These are phyloP conservation scores for Colletotrichum sp. DNA, from an alignment of 2,329 filamentous ascomycete genomes.

Conservation along the genomic window DNA sequence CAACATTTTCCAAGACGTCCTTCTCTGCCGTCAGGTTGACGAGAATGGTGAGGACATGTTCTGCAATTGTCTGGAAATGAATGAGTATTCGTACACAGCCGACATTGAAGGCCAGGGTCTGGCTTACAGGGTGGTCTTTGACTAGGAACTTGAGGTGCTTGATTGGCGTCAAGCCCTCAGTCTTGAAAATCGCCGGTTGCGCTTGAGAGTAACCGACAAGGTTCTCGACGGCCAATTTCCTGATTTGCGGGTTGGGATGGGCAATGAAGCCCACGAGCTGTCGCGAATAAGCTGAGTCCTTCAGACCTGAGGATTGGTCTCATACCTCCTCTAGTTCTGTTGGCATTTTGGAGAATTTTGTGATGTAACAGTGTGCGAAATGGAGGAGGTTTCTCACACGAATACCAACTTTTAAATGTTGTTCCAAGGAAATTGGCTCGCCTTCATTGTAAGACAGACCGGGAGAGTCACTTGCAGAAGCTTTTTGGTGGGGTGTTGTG, in stretches of 20 bases:
- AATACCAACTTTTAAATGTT: background rate
- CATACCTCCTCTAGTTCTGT: conserved; percentile 77
- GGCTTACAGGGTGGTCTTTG: conserved; percentile 77
- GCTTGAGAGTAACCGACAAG: conserved; percentile 80
- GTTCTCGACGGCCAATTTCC: conserved; percentile 84
- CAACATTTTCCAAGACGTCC: conserved; percentile 75
- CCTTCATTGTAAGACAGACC: conserved; percentile 14
- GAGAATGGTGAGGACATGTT: conserved; percentile 88
- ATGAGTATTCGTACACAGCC: background rate
- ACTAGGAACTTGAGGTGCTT: conserved; percentile 87
- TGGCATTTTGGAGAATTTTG: conserved; percentile 58
- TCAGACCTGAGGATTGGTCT: background rate
- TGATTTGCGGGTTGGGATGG: conserved; percentile 89
- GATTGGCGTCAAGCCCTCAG: conserved; percentile 75
- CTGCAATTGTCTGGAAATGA: conserved; percentile 75
- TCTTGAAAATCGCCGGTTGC: conserved; percentile 84
- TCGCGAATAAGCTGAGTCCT: conserved; percentile 1
- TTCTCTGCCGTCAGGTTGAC: conserved; percentile 82
- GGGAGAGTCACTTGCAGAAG: conserved; percentile 20
- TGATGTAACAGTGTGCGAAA: too few species aligned
- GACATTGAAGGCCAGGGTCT: background rate
- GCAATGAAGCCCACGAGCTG: conserved; percentile 93
- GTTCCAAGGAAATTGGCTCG: conserved; percentile 9
- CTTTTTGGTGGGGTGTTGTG: conserved; percentile 21
- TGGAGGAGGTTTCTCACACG: background rate